Base-by-base conservation (phyloP, 2,329 filamentous ascomycete species). In the Huntiella bhutanensis region DNA sequence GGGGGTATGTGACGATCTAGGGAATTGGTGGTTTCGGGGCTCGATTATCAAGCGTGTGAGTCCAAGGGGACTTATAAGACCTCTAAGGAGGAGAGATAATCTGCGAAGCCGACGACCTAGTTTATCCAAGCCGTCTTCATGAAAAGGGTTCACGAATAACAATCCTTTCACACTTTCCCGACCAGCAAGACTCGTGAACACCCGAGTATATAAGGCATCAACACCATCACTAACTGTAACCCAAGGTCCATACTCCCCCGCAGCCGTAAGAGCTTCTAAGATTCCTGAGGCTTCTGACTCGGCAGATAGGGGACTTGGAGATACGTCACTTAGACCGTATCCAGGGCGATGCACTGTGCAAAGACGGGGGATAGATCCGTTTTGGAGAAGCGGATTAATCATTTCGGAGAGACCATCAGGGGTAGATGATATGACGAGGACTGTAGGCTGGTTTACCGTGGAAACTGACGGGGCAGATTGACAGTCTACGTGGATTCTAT, bases 321-420 rank as follows among this genome's bases (percentile, higher is more conserved):
- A 86, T 47, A 91, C 88, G 61, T 98, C 91, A 41, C 73, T 77
- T 69, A 85, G 94, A 5, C 73, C 88, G 47, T 88, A 73, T 1
- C 91, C 91, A 1, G 91, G 91, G 16, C 91, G 80, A 59, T 98
- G 91, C 58, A 84, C 87, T 61, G 94, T 95, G 68, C 91, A 98
- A 64, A 93, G 96, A 50, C 88, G 77, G 47, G 69, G 67, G 54
- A 98, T 91, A 40, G 80, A 82, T 35, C 84, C 83, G 55, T 91
- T 91, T 52, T 75, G 68, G 52, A 86, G 67, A 1, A 82, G 77
- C 47, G 77, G 69, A 49, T 86, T 75, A 8, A 85, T 82, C 64
- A 93, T 84, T 46, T 78, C 72, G 64, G 86, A 81, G 47, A 98
- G 69, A 5, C 80, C 76, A 54, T 82, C 67, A 59, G 93, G 86